Evolutionary conservation across 2,329 filamentous ascomycete genomes (phyloP).

Genomic region (Trichoderma pleuroti): DNA sequence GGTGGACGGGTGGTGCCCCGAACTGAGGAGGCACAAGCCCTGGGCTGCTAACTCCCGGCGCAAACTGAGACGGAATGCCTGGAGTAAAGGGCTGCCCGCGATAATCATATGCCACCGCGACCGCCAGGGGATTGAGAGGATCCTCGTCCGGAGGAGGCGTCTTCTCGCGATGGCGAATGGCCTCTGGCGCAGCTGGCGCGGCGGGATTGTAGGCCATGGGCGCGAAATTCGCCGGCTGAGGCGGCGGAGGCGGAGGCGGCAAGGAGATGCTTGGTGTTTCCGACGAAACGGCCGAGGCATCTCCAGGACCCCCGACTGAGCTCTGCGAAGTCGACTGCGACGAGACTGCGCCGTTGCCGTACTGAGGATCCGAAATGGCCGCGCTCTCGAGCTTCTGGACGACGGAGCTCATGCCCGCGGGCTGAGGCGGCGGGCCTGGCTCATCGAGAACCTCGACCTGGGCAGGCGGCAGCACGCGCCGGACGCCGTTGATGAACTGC

Average conservation of each 20-base stretch:
- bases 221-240: slow-evolving; percentile 44
- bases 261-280: slow-evolving; percentile 1
- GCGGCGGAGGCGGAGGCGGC: slow-evolving; percentile 34
- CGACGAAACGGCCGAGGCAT: slow-evolving; percentile 17
- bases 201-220: slow-evolving; percentile 78
- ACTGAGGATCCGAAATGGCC: slow-evolving; percentile 60
- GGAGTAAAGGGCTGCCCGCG: slow-evolving; percentile 51
- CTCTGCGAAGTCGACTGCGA: slow-evolving; percentile 13
- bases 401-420: slow-evolving; percentile 60
- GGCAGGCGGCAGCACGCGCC: slow-evolving; percentile 58
- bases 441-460: slow-evolving; percentile 65
- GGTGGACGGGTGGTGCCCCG: slow-evolving; percentile 38
- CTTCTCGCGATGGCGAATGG: slow-evolving; percentile 70
- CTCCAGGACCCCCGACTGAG: neutral
- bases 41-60: slow-evolving; percentile 41
- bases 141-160: slow-evolving; percentile 71
- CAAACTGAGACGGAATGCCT: slow-evolving; percentile 46
- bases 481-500: slow-evolving; percentile 65
- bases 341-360: slow-evolving; percentile 24
- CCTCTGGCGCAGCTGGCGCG: slow-evolving; percentile 70
- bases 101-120: slow-evolving; percentile 56
- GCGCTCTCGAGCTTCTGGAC: slow-evolving; percentile 71
- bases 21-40: slow-evolving; percentile 42
- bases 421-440: slow-evolving; percentile 48
- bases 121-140: slow-evolving; percentile 54